Conservation (phyloP, 2,329 filamentous ascomycete genomes). For the Ophiosphaerella herpotricha region DNA sequence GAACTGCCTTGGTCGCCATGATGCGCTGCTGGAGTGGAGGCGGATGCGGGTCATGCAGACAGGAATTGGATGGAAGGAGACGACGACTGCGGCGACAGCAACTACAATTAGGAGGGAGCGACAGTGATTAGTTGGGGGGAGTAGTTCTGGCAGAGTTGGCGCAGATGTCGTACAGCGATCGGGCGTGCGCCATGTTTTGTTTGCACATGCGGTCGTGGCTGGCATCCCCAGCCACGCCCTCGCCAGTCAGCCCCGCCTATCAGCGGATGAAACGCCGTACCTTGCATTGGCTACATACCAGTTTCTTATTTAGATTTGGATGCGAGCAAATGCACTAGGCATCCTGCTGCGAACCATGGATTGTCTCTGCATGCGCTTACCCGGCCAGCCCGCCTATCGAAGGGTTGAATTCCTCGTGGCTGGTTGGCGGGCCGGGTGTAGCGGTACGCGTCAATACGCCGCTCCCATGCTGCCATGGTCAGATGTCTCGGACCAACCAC, state of each 20-base stretch:
- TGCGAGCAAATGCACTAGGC: background rate
- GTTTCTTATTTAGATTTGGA: background rate
- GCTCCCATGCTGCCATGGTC: too few relatives aligned
- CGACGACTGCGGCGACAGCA: background rate
- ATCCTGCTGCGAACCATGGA: constrained; percentile 2
- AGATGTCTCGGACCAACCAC: background rate
- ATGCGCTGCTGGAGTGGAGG: background rate
- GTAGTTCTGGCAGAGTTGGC: background rate
- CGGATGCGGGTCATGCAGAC: too few relatives aligned
- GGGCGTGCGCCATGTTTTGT: constrained; percentile 10
- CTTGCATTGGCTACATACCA: constrained; percentile 3
- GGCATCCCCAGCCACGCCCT: constrained; percentile 22
- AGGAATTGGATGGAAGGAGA: too few relatives aligned
- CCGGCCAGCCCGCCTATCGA: background rate
- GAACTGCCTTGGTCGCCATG: constrained; percentile 46
- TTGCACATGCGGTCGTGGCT: constrained; percentile 24
- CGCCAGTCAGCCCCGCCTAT: constrained; percentile 6
- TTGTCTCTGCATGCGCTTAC: background rate
- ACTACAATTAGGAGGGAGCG: constrained; percentile 2
- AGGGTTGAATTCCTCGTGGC: background rate
- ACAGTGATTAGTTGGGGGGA: constrained; percentile 20
- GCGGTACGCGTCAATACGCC: too few relatives aligned
- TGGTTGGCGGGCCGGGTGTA: background rate
- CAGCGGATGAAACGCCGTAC: background rate
- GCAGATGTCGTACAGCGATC: constrained; percentile 7